phyloP scores from a whole-genome alignment of 257 asterid species.

The Dorcoceras hygrometricum region DNA sequence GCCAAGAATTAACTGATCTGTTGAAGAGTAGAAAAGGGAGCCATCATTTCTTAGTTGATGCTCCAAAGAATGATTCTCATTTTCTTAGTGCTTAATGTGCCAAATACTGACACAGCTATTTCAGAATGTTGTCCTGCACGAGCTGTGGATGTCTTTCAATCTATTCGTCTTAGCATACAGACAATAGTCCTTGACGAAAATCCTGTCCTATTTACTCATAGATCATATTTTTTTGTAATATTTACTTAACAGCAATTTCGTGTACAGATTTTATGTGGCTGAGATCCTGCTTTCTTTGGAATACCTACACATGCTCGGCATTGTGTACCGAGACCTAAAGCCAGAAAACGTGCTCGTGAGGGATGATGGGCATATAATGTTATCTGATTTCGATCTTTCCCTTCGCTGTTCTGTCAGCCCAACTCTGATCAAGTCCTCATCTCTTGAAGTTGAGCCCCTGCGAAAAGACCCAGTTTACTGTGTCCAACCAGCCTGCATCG shows the following conservation, averaged over 20 bases:
- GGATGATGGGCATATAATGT: constrained; percentile 75
- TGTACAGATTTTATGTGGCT: constrained; percentile 63
- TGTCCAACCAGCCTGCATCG: constrained; percentile 54
- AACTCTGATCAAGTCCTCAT: constrained; percentile 55
- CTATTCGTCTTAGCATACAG: background rate
- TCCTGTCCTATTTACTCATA: background rate
- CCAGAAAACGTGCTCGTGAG: constrained; percentile 70
- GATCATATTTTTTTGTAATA: background rate
- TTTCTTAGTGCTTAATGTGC: background rate
- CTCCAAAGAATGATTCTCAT: background rate
- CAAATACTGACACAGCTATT: background rate
- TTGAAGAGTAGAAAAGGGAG: no score
- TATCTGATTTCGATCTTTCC: constrained; percentile 64
- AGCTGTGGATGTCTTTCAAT: constrained; percentile 5
- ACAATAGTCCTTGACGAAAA: background rate
- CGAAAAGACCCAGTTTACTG: constrained; percentile 41
- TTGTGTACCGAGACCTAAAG: constrained; percentile 66
- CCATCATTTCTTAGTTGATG: background rate
- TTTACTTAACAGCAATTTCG: constrained; percentile 4
- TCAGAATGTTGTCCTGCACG: background rate
- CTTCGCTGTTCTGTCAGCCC: constrained; percentile 75
- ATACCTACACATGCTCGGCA: constrained; percentile 75
- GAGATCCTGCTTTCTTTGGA: constrained; percentile 68
- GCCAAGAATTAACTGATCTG: no score
- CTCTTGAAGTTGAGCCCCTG: constrained; percentile 38